These are phyloP conservation scores for Neurospora sp. DNA, from an alignment of 495 filamentous ascomycete species.

Conservation along the genomic window DNA sequence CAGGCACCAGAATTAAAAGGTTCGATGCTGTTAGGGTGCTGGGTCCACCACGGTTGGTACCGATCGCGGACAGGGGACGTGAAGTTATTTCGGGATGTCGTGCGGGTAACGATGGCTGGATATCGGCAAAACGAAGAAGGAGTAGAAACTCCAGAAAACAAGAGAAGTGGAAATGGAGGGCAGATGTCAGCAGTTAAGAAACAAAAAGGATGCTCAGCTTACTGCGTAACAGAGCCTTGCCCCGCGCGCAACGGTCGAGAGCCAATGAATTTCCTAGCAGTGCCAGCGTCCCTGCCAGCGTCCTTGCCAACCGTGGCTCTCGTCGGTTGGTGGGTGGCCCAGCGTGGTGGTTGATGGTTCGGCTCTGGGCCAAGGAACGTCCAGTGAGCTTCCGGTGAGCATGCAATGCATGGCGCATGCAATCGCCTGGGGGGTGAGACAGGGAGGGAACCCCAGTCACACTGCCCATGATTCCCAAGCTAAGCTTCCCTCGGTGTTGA, in stretches of 20 bases:
- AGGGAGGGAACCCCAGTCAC: neutral
- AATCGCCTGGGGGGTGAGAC: neutral
- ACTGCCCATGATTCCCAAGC: neutral
- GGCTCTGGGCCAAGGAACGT: neutral
- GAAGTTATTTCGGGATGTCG: neutral
- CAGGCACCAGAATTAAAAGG: neutral
- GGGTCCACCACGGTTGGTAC: neutral
- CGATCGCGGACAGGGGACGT: neutral
- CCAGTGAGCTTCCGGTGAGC: neutral
- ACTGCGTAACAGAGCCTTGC: neutral
- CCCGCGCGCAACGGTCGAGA: neutral
- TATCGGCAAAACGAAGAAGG: neutral
- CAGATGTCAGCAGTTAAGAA: neutral
- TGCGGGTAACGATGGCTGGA: neutral
- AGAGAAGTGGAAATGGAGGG: neutral
- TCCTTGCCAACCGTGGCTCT: neutral
- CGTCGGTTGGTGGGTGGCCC: neutral
- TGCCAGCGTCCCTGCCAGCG: neutral
- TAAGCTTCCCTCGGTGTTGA: neutral
- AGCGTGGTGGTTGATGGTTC: neutral
- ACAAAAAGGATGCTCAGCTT: neutral
- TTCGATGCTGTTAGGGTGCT: neutral
- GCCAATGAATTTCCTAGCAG: neutral
- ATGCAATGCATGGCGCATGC: neutral
- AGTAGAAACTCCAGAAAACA: neutral